phyloP scores from a whole-genome alignment of 768 basidiomycete genomes.

The Trametes meyenii region DNA sequence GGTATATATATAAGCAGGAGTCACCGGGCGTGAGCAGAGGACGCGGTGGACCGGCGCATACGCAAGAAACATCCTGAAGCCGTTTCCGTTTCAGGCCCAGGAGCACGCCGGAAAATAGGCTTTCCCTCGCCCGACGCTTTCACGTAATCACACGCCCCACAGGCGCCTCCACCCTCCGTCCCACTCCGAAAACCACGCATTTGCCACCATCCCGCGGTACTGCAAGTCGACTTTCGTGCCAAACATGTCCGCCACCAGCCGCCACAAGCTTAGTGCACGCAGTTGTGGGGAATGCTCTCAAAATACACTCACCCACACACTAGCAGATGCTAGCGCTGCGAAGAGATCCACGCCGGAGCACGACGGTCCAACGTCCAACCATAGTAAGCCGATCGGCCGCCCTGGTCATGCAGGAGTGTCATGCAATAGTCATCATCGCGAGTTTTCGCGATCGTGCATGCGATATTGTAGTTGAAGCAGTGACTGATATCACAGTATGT shows the following conservation, averaged over 20 bases:
- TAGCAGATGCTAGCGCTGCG: background rate
- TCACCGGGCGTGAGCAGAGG: background rate
- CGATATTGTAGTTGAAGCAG: background rate
- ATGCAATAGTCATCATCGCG: background rate
- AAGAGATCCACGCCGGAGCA: no score
- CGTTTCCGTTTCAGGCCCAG: background rate
- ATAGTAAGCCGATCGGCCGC: background rate
- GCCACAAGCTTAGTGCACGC: no score
- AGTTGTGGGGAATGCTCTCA: no score
- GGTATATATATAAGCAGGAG: constrained; percentile 7
- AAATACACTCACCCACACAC: no score
- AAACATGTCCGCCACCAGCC: no score
- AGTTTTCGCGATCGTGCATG: background rate
- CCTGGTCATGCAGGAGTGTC: background rate
- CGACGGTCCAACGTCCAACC: no score
- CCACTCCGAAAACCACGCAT: background rate
- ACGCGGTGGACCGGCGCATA: background rate
- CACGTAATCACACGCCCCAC: constrained; percentile 23
- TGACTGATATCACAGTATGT: no score
- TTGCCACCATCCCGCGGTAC: background rate
- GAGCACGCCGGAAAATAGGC: constrained; percentile 4
- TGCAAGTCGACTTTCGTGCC: no score
- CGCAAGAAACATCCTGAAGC: constrained; percentile 1
- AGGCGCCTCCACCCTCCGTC: background rate
- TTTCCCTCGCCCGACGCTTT: constrained; percentile 5